phyloP scores from a whole-genome alignment of 495 filamentous ascomycete genomes.

The Penicillium fimorum region DNA sequence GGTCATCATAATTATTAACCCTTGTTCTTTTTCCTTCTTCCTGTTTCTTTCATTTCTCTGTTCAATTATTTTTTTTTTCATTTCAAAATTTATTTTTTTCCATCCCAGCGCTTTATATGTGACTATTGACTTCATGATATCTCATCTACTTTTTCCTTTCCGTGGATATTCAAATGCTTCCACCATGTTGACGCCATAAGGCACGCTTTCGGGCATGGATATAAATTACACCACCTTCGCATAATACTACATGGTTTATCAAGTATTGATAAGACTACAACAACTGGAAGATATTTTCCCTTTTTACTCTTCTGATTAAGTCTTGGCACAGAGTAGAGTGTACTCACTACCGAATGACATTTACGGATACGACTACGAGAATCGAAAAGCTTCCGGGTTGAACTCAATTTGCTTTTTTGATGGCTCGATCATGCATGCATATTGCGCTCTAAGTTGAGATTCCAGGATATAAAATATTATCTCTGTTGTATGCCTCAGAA shows the following conservation, averaged over 20 bases:
- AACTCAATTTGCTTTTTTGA: background rate
- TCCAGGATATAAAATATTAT: background rate
- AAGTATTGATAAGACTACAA: background rate
- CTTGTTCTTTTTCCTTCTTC: background rate
- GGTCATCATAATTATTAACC: slow-evolving; percentile 36
- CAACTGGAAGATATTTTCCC: background rate
- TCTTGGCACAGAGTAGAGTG: background rate
- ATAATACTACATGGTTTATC: background rate
- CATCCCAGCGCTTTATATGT: slow-evolving; percentile 21
- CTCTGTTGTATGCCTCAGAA: background rate
- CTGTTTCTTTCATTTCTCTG: background rate
- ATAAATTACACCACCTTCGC: slow-evolving; percentile 4
- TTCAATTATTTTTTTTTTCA: background rate
- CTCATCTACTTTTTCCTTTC: slow-evolving; percentile 7
- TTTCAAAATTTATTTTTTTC: background rate
- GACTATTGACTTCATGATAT: slow-evolving; percentile 20
- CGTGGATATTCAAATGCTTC: slow-evolving; percentile 7
- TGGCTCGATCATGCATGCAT: background rate
- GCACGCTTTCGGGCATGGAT: background rate
- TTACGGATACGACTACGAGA: background rate
- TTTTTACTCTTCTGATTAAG: background rate
- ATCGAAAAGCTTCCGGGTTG: background rate
- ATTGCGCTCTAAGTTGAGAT: background rate
- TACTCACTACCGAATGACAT: background rate
- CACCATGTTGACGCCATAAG: background rate